Evolutionary conservation across 768 basidiomycete genomes (phyloP), one percentile per base, ranked within the genome.

Genomic region (Punctularia strigosozonata): DNA sequence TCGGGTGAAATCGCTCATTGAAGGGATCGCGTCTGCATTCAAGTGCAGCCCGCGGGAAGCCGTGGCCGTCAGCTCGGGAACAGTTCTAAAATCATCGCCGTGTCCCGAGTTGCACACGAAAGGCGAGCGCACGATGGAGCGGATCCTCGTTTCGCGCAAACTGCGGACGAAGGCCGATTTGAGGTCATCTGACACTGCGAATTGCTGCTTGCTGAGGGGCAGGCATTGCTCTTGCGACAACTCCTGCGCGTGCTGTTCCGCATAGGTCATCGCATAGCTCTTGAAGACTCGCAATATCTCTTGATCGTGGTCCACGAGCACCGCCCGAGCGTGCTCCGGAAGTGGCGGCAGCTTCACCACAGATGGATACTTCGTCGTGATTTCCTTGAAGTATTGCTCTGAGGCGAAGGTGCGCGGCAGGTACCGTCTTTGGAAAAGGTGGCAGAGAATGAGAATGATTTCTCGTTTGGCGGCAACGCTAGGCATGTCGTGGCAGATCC

Each of bases 61-160:
- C 0, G 77, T 75, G 7, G 54, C 56, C 1, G 62, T 57, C 6
- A 85, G 61, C 44, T 84, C 78, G 2, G 54, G 42, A 8, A 80
- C 60, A 22, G 58, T 67, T 4, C 42, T 28, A 46, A 80, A 82
- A 1, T 45, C 40, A 48, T 84, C 80, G 21, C 52, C 66, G 38
- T 77, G 76, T 0, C 82, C 80, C 0, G 81, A 84, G 40, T 67
- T 77, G 0, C 80, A 76, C 5, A 75, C 77, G 45, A 82, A 84
- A 4, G 61, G 46, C 1, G 80, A 84, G 6, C 80, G 71, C 21
- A 63, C 66, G 1, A 57, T 48, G 19, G 66, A 56, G 0, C 24
- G 46, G n/a, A 65, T 52, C 5, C 67, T 57, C 0, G 63, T 64
- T 1, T 56, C 43, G 1, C 54, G 50, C 26, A 80, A 58, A 43